Base-by-base conservation (phyloP, 371 early-diverging fungal species). In the Mortierella sp. region DNA sequence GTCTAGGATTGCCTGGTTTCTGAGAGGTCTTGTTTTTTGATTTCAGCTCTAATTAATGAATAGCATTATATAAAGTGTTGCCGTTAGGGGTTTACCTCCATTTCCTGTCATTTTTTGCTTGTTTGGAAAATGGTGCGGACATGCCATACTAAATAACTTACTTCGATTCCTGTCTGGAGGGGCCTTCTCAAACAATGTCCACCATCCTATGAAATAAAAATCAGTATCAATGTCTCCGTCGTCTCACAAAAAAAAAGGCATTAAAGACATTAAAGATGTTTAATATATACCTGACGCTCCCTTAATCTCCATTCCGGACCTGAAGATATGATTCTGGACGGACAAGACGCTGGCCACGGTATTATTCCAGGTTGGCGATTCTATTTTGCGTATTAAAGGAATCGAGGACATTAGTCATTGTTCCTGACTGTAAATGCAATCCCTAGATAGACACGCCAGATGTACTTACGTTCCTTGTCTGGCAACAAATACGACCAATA, bases 401-500 rank as follows among this genome's bases (percentile, higher is more conserved):
- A 23, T 19, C 19, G 53, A 32, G 47, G 32, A 32, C n/a, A 47
- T 47, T n/a, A 47, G n/a, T 47, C 17, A n/a, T n/a, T 17, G 47
- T 8, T 47, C 47, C n/a, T 47, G 47, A n/a, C n/a, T 13, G 17
- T 47, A 47, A 8, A n/a, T n/a, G 17, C 2, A 47, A 47, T n/a
- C 47, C n/a, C 13, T 17, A 7, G 47, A 3, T 3, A 13, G 47
- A 45, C n/a, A 10, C 51, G 6, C 12, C 10, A 28, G 23, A 9
- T 51, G 32, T 40, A 67, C 86, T 82, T 87, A 90, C 92, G 81
- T 68, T 86, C 85, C 68, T 89, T 92, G 19, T 86, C 93, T 0
- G 92, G 92, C 28, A 87, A 78, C 31, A 95, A 81, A 53, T 90
- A 87, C 12, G 91, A 88, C 96, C 96, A 96, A 63, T 94, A 85